phyloP scores from a whole-genome alignment of 1,139 yeast genomes.

The Candida dubliniensis region DNA sequence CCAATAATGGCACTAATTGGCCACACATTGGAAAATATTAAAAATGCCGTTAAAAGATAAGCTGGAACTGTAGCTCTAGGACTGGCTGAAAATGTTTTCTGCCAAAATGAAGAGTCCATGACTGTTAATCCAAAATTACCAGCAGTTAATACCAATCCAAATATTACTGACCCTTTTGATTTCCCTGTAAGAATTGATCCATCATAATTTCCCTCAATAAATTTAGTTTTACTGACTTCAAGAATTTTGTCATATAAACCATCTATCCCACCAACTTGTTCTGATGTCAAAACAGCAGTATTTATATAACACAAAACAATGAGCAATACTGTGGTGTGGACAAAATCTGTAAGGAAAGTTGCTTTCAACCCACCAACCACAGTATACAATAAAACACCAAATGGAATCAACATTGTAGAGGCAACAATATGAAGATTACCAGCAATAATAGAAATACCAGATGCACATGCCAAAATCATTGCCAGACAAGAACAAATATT shows the following conservation, averaged over 20 bases:
- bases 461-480: slow-evolving; percentile 40
- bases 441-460: slow-evolving; percentile 34
- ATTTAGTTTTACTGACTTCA: slow-evolving; percentile 16
- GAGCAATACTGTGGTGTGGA: slow-evolving; percentile 35
- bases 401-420: slow-evolving; percentile 35
- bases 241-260: slow-evolving; percentile 26
- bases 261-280: slow-evolving; percentile 30
- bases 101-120: slow-evolving; percentile 35
- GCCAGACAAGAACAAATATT: slow-evolving; percentile 34
- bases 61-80: slow-evolving; percentile 39
- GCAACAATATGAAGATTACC: slow-evolving; percentile 35
- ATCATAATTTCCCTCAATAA: slow-evolving; percentile 31
- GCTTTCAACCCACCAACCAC: slow-evolving; percentile 44
- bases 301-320: slow-evolving; percentile 28
- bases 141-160: slow-evolving; percentile 28
- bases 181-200: slow-evolving; percentile 38
- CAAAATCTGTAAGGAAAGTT: slow-evolving; percentile 39
- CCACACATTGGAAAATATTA: slow-evolving; percentile 35
- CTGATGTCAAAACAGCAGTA: slow-evolving; percentile 27
- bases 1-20: slow-evolving; percentile 32
- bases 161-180: slow-evolving; percentile 30
- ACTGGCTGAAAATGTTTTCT: slow-evolving; percentile 35
- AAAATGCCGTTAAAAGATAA: slow-evolving; percentile 33
- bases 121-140: slow-evolving; percentile 34
- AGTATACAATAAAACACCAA: slow-evolving; percentile 38